A percentile compares a stretch with the other conserved stretches of the same genome.
These are phyloP conservation scores for Mallotus nudiflorus DNA, from an alignment of 345 rosid species.

Conservation along the genomic window DNA sequence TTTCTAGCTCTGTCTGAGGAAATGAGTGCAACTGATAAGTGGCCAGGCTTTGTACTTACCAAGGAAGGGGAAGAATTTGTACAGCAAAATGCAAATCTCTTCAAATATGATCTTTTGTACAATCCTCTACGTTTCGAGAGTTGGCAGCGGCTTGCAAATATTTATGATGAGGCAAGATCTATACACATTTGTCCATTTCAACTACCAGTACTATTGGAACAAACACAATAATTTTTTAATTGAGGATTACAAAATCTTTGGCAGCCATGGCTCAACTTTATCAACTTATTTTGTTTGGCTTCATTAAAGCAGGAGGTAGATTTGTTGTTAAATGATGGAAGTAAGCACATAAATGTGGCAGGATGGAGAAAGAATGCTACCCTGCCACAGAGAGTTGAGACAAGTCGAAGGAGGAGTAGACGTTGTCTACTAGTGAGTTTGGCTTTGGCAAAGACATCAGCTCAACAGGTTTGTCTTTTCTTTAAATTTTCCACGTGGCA, in stretches of 20 bases:
- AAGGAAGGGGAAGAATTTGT: conserved; percentile 98
- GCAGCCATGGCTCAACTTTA: conserved; percentile 14
- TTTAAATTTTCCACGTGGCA: conserved; percentile 1
- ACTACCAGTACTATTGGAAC: conserved; percentile 5
- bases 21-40: conserved; percentile 91
- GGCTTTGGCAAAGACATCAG: conserved; percentile 82
- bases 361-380: conserved; percentile 88
- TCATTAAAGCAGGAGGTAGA: conserved; percentile 79
- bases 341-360: conserved; percentile 89
- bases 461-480: conserved; percentile 63
- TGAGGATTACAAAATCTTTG: conserved; percentile 19
- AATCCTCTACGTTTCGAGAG: conserved; percentile 92
- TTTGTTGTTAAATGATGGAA: conserved; percentile 95
- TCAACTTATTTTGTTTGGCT: conserved; percentile 27
- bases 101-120: conserved; percentile 82
- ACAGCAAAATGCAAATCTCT: conserved; percentile 83
- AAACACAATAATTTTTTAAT: neutral
- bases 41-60: conserved; percentile 98
- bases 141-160: conserved; percentile 91
- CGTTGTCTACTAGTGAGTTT: conserved; percentile 92
- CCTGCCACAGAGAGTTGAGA: conserved; percentile 82
- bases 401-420: conserved; percentile 94
- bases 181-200: conserved; percentile 6
- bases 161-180: conserved; percentile 84
- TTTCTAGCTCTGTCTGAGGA: conserved; percentile 89